A percentile compares a stretch with the other conserved stretches of the same genome.
phyloP scores from a whole-genome alignment of 495 filamentous ascomycete species.

The Talaromyces trachyspermus region DNA sequence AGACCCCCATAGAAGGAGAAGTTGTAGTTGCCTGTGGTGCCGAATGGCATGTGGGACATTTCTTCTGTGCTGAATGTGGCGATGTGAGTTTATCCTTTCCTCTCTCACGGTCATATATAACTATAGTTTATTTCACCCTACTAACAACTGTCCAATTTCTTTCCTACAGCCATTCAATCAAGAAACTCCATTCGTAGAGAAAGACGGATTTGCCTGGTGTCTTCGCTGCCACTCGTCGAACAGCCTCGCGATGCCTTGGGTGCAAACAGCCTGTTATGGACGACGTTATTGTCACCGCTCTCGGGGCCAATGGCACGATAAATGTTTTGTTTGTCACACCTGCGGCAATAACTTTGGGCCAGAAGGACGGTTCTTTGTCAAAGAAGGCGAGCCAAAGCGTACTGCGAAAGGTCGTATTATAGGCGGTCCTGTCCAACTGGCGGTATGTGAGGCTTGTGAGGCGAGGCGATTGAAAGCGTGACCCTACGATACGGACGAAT shows the following conservation, averaged over 20 bases:
- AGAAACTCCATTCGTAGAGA: constrained; percentile 85
- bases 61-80: constrained; percentile 98
- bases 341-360: constrained; percentile 51
- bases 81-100: constrained; percentile 47
- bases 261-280: constrained; percentile 82
- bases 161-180: constrained; percentile 61
- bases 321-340: constrained; percentile 81
- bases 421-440: constrained; percentile 38
- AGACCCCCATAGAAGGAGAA: constrained; percentile 96
- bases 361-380: constrained; percentile 59
- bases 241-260: constrained; percentile 76
- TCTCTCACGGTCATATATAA: too few relatives aligned
- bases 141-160: not conserved
- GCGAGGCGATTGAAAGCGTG: constrained; percentile 54
- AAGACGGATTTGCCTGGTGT: constrained; percentile 99
- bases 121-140: not conserved
- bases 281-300: constrained; percentile 74
- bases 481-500: constrained; percentile 1
- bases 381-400: constrained; percentile 47
- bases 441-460: constrained; percentile 59
- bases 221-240: constrained; percentile 87
- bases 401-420: constrained; percentile 43
- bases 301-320: constrained; percentile 93
- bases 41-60: constrained; percentile 96
- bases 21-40: constrained; percentile 86